These are phyloP conservation scores for Murraya koenigii DNA, from an alignment of 345 rosid genomes.

Conservation along the genomic window DNA sequence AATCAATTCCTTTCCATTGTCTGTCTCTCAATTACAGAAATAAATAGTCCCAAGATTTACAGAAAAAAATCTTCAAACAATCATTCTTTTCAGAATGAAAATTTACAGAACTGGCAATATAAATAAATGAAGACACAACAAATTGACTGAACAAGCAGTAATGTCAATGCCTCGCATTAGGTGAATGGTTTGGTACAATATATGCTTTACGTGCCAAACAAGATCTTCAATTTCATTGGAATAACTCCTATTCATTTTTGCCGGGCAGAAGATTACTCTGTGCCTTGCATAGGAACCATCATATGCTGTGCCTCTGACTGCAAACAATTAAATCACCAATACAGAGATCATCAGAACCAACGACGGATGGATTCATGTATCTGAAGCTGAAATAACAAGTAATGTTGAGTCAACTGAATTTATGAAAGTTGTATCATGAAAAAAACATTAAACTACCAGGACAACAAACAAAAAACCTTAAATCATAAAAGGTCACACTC, in stretches of 20 bases:
- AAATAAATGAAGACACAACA: not conserved
- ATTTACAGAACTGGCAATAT: constrained; percentile 8
- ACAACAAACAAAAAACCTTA: not conserved
- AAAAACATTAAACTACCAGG: not conserved
- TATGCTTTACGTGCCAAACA: not conserved
- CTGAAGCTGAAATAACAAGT: not conserved
- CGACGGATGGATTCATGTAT: not conserved
- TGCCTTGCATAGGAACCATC: constrained; percentile 65
- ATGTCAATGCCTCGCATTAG: not conserved
- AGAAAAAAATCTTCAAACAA: not conserved
- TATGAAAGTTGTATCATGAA: not conserved
- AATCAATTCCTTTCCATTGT: not conserved
- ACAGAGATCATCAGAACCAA: not conserved
- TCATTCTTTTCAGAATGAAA: not conserved
- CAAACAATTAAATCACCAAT: not conserved
- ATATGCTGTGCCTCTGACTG: constrained; percentile 56
- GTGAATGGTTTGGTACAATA: not conserved
- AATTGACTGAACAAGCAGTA: constrained; percentile 16
- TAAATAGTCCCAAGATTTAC: constrained; percentile 12
- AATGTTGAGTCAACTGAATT: not conserved
- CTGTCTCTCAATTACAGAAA: constrained; percentile 10
- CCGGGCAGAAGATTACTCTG: constrained; percentile 37
- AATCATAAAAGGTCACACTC: no score
- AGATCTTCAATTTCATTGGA: constrained; percentile 14
- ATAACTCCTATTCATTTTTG: not conserved